These are phyloP conservation scores for Naganishia onofrii DNA, from an alignment of 768 basidiomycete species.

Conservation along the genomic window DNA sequence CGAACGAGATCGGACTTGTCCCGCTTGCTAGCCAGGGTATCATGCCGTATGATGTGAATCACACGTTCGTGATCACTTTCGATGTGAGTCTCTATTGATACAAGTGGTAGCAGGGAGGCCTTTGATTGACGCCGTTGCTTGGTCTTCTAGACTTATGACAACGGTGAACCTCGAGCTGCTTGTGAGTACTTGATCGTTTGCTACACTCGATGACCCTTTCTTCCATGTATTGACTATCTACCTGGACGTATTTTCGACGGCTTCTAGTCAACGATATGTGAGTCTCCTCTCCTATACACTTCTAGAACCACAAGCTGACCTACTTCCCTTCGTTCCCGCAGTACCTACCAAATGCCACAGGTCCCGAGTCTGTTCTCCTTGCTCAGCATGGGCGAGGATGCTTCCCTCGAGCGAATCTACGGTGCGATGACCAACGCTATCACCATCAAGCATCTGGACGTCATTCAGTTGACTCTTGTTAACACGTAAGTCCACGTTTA, in stretches of 20 bases:
- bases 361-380: constrained; percentile 75
- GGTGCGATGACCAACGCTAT: constrained; percentile 68
- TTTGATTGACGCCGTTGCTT: neutral
- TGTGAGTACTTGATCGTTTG: constrained; percentile 37
- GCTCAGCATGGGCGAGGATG: constrained; percentile 66
- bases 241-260: neutral
- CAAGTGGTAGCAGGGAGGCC: too few species aligned
- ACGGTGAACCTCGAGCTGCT: constrained; percentile 50
- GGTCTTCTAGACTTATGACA: constrained; percentile 58
- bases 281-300: neutral
- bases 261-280: constrained; percentile 40
- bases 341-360: constrained; percentile 54
- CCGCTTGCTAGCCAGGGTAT: constrained; percentile 60
- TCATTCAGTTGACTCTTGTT: constrained; percentile 67
- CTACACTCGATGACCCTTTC: neutral
- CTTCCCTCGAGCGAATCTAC: constrained; percentile 65
- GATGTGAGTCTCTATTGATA: constrained; percentile 53
- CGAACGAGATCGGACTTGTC: constrained; percentile 67
- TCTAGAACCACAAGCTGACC: neutral
- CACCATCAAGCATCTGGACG: constrained; percentile 70
- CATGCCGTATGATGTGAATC: constrained; percentile 58
- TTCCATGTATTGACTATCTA: neutral
- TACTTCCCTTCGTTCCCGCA: constrained; percentile 62
- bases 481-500: constrained; percentile 41
- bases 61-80: constrained; percentile 72